Percentiles rank a stretch among this genome's conserved stretches.
These are phyloP conservation scores for Cercospora janseana DNA, from an alignment of 2,329 filamentous ascomycete species.

Conservation along the genomic window DNA sequence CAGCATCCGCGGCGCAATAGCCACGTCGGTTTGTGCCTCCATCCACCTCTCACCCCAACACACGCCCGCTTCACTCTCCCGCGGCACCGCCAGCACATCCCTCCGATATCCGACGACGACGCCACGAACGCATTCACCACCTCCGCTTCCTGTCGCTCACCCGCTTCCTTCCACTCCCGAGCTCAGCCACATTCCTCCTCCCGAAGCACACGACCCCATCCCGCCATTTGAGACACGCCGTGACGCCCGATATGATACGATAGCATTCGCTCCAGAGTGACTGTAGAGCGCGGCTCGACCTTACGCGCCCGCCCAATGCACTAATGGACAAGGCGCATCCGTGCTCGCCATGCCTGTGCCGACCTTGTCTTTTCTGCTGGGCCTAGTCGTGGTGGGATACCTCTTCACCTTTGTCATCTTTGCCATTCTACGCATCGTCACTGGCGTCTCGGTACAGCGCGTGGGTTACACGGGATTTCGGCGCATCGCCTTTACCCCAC, in stretches of 20 bases:
- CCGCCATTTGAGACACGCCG: not conserved
- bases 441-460: constrained; percentile 91
- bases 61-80: not conserved
- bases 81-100: not conserved
- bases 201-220: not conserved
- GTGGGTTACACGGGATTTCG: constrained; percentile 90
- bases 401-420: constrained; percentile 90
- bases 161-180: not conserved
- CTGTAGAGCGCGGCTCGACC: not conserved
- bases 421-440: constrained; percentile 86
- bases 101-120: not conserved
- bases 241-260: constrained; percentile 1
- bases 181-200: not conserved
- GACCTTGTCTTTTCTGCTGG: constrained; percentile 70
- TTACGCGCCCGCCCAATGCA: not conserved
- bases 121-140: not conserved
- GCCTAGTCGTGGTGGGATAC: constrained; percentile 81
- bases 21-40: too few relatives aligned
- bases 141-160: too few relatives aligned
- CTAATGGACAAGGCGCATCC: not conserved
- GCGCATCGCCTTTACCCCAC: constrained; percentile 83
- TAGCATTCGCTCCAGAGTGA: not conserved
- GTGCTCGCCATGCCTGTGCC: constrained; percentile 45
- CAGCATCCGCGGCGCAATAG: too few relatives aligned
- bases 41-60: not conserved